Percentiles rank a stretch among this genome's conserved stretches.
These are phyloP conservation scores for Bryum argenteum DNA, from an alignment of 225 moss, liverwort and hornwort species.

Conservation along the genomic window DNA sequence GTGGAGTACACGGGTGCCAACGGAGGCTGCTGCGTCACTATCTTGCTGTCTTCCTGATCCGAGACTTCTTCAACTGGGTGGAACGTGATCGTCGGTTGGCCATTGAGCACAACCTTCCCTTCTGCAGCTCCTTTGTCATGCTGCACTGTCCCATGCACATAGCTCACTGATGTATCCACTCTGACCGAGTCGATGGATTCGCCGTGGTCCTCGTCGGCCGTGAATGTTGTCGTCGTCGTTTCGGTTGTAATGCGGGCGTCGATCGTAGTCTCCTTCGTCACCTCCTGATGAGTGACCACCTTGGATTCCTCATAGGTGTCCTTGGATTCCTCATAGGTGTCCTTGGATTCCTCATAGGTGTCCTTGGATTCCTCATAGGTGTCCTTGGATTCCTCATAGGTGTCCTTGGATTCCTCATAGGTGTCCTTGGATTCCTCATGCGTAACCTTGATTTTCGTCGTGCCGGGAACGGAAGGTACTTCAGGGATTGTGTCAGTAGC, in stretches of 20 bases:
- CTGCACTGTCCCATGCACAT: constrained; percentile 39
- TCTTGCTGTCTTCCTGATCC: constrained; percentile 2
- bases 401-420: too few species aligned
- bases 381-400: too few species aligned
- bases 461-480: constrained; percentile 2
- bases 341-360: too few species aligned
- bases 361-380: too few species aligned
- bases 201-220: neutral
- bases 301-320: too few species aligned
- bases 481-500: constrained; percentile 3
- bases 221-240: constrained; percentile 29
- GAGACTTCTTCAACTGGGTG: constrained; percentile 10
- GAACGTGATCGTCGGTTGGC: constrained; percentile 37
- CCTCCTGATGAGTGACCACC: constrained; percentile 23
- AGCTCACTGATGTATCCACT: constrained; percentile 46
- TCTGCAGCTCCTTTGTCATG: constrained; percentile 40
- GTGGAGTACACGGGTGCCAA: constrained; percentile 21
- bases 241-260: constrained; percentile 45
- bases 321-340: too few species aligned
- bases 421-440: too few species aligned
- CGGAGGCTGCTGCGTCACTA: neutral
- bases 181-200: constrained; percentile 39
- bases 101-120: constrained; percentile 35
- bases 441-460: neutral
- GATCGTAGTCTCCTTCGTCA: constrained; percentile 40